Evolutionary conservation across 345 rosid species (phyloP).

Genomic region (Eucalyptus marginata): DNA sequence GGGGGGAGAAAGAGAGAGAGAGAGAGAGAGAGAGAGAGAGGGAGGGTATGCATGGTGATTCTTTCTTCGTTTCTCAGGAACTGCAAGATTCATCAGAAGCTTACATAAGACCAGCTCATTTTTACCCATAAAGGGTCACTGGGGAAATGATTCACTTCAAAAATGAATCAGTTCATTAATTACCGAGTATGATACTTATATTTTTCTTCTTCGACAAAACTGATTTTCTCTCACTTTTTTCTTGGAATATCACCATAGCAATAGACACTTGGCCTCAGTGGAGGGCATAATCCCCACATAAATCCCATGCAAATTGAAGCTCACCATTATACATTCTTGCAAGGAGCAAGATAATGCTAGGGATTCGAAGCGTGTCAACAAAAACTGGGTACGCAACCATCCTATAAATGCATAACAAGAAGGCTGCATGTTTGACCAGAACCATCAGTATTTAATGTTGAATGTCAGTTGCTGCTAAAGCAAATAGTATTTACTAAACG

Average conservation of each 20-base stretch:
- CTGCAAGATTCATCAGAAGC: not conserved
- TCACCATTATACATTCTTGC: not conserved
- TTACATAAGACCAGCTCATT: not conserved
- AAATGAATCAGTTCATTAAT: not conserved
- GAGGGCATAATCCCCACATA: not conserved
- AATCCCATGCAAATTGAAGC: not conserved
- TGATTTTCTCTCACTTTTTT: not conserved
- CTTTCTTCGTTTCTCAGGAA: not conserved
- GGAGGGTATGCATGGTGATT: not conserved
- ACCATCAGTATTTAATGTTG: not conserved
- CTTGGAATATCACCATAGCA: not conserved
- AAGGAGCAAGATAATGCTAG: not conserved
- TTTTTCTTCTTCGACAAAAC: not conserved
- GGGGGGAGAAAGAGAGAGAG: not conserved
- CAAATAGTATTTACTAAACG: not conserved
- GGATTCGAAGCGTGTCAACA: not conserved
- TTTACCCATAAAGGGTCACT: not conserved
- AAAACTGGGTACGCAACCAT: not conserved
- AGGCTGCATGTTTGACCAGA: not conserved
- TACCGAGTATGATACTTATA: not conserved
- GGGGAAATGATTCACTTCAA: not conserved
- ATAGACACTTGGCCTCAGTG: not conserved
- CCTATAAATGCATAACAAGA: not conserved
- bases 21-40: not conserved
- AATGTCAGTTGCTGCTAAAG: not conserved